Evolutionary conservation across 202 grass and related monocot genomes (phyloP).

Genomic region (Digitaria exilis): DNA sequence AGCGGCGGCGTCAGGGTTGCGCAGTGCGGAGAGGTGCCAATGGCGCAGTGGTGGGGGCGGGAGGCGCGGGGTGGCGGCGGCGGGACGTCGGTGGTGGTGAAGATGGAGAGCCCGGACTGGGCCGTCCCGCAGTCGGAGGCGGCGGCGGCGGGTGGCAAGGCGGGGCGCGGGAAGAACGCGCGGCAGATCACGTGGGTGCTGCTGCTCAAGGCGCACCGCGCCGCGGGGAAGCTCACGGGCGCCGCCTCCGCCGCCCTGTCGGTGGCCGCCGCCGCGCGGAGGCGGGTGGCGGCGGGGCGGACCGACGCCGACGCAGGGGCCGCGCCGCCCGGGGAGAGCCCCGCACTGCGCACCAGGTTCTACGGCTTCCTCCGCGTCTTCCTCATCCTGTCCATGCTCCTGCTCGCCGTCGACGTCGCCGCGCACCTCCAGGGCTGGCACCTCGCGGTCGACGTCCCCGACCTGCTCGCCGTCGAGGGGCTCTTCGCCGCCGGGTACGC

Average conservation of each 20-base stretch:
- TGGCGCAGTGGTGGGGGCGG: slow-evolving; percentile 79
- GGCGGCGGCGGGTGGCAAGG: slow-evolving; percentile 47
- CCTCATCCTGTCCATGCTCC: slow-evolving; percentile 61
- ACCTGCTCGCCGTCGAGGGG: slow-evolving; percentile 49
- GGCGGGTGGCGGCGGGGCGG: slow-evolving; percentile 52
- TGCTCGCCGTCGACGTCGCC: slow-evolving; percentile 68
- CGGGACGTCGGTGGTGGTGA: slow-evolving; percentile 85
- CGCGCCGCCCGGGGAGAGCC: slow-evolving; percentile 57
- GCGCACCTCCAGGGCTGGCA: slow-evolving; percentile 74
- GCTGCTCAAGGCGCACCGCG: slow-evolving; percentile 92
- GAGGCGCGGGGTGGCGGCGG: slow-evolving; percentile 48
- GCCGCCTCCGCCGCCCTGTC: slow-evolving; percentile 69
- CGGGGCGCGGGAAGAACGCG: slow-evolving; percentile 81
- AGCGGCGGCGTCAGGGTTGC: not conserved
- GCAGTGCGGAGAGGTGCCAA: not conserved
- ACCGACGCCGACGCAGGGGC: slow-evolving; percentile 43
- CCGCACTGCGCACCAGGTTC: slow-evolving; percentile 63
- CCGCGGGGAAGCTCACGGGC: slow-evolving; percentile 84
- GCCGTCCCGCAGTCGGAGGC: slow-evolving; percentile 63
- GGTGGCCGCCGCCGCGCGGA: slow-evolving; percentile 57
- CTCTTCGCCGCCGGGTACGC: slow-evolving; percentile 60
- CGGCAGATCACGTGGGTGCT: slow-evolving; percentile 98
- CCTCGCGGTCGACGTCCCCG: slow-evolving; percentile 43
- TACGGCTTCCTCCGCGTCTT: slow-evolving; percentile 65
- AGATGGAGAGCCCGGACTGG: slow-evolving; percentile 96